Conservation (phyloP, 1,139 yeast species). For the Blastobotrys serpentis region DNA sequence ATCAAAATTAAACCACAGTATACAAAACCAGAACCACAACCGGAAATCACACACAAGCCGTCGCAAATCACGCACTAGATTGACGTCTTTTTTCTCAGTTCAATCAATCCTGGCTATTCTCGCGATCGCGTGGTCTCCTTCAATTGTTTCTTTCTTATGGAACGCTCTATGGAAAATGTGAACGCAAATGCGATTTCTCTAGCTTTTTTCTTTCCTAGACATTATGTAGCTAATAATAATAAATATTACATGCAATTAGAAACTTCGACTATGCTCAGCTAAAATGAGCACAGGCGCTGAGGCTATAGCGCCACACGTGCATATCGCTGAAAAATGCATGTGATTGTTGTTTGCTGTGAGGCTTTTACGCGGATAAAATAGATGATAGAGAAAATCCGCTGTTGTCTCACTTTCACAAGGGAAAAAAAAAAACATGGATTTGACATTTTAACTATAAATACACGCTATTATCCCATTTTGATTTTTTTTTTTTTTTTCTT, state of each 20-base stretch:
- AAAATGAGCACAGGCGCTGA: background rate
- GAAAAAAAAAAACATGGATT: background rate
- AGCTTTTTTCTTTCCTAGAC: background rate
- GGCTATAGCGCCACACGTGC: slow-evolving; percentile 3
- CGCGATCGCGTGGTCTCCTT: slow-evolving; percentile 8
- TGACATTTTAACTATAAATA: background rate
- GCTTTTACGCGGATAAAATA: slow-evolving; percentile 1
- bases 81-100: background rate
- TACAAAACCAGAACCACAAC: background rate
- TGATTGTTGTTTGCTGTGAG: slow-evolving; percentile 4
- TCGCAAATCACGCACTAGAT: background rate
- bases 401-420: slow-evolving; percentile 4
- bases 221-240: too few relatives aligned
- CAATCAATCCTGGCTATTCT: slow-evolving; percentile 1
- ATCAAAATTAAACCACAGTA: background rate
- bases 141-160: background rate
- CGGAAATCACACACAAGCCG: slow-evolving; percentile 2
- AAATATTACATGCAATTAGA: too few relatives aligned
- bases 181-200: too few relatives aligned
- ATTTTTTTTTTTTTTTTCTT: background rate
- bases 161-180: background rate
- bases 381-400: slow-evolving; percentile 4
- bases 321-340: background rate
- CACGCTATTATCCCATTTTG: background rate
- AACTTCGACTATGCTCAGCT: too few relatives aligned